A percentile compares a stretch with the other conserved stretches of the same genome.
Evolutionary conservation across 139 green algal species (phyloP).

Genomic region (Spirogloea muscicola): DNA sequence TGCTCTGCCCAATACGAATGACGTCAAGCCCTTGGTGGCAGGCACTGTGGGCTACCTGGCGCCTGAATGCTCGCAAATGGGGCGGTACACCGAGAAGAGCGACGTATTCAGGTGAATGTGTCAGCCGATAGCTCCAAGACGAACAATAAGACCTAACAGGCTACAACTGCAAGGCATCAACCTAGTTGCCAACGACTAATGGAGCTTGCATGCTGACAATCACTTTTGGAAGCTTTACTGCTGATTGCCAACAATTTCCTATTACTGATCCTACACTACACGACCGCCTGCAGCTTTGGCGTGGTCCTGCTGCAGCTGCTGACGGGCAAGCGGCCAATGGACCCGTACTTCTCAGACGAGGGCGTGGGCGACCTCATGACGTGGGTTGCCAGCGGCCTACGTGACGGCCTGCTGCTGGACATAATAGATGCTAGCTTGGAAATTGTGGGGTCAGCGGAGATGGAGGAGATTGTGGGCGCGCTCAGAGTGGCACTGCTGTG

Average conservation of each 20-base stretch:
- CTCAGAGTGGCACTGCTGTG: conserved; percentile 10
- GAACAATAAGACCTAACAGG: too few species aligned
- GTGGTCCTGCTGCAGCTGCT: background rate
- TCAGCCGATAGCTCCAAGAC: too few species aligned
- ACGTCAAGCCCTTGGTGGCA: too few species aligned
- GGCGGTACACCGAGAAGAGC: too few species aligned
- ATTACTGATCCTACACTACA: background rate
- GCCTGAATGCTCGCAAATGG: too few species aligned
- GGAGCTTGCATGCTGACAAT: background rate
- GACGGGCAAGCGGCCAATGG: background rate
- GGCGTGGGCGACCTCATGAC: background rate
- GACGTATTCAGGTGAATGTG: too few species aligned
- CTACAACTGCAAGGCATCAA: background rate
- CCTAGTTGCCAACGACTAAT: background rate
- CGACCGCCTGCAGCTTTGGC: background rate
- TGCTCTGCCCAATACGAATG: too few species aligned
- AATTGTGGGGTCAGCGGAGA: too few species aligned
- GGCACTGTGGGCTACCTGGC: too few species aligned
- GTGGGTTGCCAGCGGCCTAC: too few species aligned
- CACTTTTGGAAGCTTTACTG: background rate
- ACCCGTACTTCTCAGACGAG: background rate
- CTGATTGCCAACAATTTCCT: background rate
- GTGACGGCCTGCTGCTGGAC: too few species aligned
- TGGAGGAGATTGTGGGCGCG: conserved; percentile 5
- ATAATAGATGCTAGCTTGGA: too few species aligned